Conservation (phyloP, 805 yeast genomes). For the Candida mattraensis region DNA sequence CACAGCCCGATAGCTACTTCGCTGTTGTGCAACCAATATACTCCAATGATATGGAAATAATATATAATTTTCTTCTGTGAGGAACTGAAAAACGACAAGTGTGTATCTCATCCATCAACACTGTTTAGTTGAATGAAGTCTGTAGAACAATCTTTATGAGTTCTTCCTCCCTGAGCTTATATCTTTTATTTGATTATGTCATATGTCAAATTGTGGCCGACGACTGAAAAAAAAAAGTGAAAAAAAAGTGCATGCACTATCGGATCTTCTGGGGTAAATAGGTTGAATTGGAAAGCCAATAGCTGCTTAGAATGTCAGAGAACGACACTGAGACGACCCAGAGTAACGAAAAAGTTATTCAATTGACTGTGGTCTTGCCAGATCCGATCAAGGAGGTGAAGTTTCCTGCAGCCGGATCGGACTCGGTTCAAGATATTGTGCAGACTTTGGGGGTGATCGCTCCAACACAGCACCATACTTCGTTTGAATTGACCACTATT, state of each 20-base stretch:
- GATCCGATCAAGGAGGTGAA: slow-evolving; percentile 25
- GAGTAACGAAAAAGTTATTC: slow-evolving; percentile 20
- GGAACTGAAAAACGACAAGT: too few species aligned
- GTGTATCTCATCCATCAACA: too few species aligned
- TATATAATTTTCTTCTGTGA: too few species aligned
- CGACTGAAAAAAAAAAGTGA: slow-evolving; percentile 6
- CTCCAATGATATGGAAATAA: too few species aligned
- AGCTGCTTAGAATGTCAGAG: slow-evolving; percentile 19
- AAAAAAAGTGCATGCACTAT: slow-evolving; percentile 2
- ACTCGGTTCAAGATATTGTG: slow-evolving; percentile 55
- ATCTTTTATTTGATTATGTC: slow-evolving; percentile 1
- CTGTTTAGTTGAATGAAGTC: too few species aligned
- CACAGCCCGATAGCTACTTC: too few species aligned
- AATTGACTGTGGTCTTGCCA: slow-evolving; percentile 29
- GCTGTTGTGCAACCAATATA: too few species aligned
- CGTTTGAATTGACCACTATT: slow-evolving; percentile 45
- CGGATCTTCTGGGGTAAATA: too few species aligned
- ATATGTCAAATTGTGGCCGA: not conserved
- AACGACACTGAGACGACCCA: slow-evolving; percentile 9
- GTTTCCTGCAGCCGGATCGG: slow-evolving; percentile 34
- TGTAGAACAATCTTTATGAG: too few species aligned
- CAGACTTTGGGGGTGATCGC: slow-evolving; percentile 60
- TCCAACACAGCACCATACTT: slow-evolving; percentile 58
- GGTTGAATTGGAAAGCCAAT: too few species aligned
- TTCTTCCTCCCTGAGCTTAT: too few species aligned